Evolutionary conservation across 1,139 yeast genomes (phyloP).

Genomic region (Hansenula sp.): DNA sequence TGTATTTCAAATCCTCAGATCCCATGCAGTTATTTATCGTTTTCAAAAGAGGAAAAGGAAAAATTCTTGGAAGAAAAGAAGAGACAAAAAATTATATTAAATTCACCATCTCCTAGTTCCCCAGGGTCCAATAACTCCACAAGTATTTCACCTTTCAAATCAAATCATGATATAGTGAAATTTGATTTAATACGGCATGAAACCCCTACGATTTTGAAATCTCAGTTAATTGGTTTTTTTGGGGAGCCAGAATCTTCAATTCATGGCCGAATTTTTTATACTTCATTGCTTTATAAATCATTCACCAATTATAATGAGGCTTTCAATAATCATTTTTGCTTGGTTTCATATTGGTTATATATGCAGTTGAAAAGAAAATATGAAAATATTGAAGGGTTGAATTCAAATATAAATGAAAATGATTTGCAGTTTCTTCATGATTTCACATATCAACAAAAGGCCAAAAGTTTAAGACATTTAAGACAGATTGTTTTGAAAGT

Average conservation of each 20-base stretch:
- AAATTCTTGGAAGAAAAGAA: slow-evolving; percentile 11
- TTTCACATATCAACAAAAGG: slow-evolving; percentile 7
- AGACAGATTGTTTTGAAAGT: slow-evolving; percentile 7
- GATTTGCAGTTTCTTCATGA: slow-evolving; percentile 4
- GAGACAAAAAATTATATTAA: slow-evolving; percentile 1
- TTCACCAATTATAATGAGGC: slow-evolving; percentile 6
- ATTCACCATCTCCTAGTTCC: background rate
- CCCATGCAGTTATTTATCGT: slow-evolving; percentile 19
- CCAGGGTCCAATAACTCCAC: background rate
- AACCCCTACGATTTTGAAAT: slow-evolving; percentile 5
- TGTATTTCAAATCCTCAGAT: slow-evolving; percentile 5
- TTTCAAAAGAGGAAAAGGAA: slow-evolving; percentile 16
- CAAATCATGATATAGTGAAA: background rate
- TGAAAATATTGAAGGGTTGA: background rate
- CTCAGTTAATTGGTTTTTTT: slow-evolving; percentile 9
- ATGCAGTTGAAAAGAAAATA: slow-evolving; percentile 13
- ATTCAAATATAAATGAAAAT: background rate
- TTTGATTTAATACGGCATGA: slow-evolving; percentile 11
- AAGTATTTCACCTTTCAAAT: background rate
- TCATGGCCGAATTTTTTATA: slow-evolving; percentile 9
- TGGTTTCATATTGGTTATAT: slow-evolving; percentile 13
- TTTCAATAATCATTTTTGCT: slow-evolving; percentile 7
- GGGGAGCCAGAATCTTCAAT: slow-evolving; percentile 8
- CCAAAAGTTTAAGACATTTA: slow-evolving; percentile 7
- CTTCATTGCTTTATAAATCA: slow-evolving; percentile 9